Evolutionary conservation across 2,329 filamentous ascomycete species (phyloP), one percentile per base, ranked within the genome.

Genomic region (Claviceps pazoutovae): DNA sequence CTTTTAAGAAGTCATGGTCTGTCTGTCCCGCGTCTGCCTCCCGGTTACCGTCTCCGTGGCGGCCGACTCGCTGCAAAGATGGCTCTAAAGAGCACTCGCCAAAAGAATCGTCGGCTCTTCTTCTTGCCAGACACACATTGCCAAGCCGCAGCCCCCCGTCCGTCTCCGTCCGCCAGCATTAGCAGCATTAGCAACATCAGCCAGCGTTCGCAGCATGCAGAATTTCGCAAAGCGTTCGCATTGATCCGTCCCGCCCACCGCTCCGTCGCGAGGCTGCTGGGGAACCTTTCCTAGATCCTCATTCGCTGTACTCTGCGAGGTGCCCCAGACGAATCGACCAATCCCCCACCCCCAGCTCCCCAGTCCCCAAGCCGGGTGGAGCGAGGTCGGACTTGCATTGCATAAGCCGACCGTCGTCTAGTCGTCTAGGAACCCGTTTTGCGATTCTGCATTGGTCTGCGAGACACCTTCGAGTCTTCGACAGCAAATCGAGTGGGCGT

Each of bases 1-100:
- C 58, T 67, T 68, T 68, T 67, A 68, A 42, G 30, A 42, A 19
- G 9, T 21, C 38, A n/a, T 41, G 38, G 38, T 34, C 30, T 42
- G 38, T 34, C 30, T 42, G 39, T 42, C 39, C 13, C 39, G 14
- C 19, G n/a, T 14, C 39, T 42, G 5, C 7, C 17, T 19, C 17
- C 19, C 9, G 17, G 30, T 34, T 34, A 34, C 30, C 30, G 30
- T 34, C 30, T 34, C 30, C 66, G 62, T 49, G 16, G 38, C 42
- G 63, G 59, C 66, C 44, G 30, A 46, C n/a, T 13, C 17, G 26
- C 43, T 30, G 7, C 26, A 46, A 16, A 30, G 16, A 46, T 34
- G 30, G 30, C 30, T 11, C 39, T 5, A 17, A 21, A 19, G 39
- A 42, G 17, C 17, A 4, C 39, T 21, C 39, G 17, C 9, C 19